A percentile compares a stretch with the other conserved stretches of the same genome.
phyloP scores from a whole-genome alignment of 2,329 filamentous ascomycete genomes.

The Nemania sp. region DNA sequence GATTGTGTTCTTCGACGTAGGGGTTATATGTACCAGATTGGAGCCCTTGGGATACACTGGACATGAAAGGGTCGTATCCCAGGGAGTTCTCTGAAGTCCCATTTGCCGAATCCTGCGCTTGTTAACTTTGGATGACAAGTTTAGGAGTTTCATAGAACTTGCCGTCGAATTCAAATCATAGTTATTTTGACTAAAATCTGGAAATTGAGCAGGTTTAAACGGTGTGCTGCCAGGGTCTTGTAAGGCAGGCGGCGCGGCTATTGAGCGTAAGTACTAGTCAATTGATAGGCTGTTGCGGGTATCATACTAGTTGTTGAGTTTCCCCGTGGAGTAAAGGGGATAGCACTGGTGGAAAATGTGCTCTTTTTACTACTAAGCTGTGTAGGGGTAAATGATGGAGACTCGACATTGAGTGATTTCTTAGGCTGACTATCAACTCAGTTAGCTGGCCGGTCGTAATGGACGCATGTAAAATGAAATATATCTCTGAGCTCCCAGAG shows the following conservation, averaged over 20 bases:
- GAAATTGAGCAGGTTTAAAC: constrained; percentile 61
- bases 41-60: constrained; percentile 55
- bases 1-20: constrained; percentile 72
- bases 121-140: constrained; percentile 23
- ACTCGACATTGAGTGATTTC: constrained; percentile 91
- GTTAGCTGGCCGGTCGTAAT: constrained; percentile 34
- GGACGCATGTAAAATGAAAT: neutral
- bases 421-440: constrained; percentile 52
- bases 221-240: constrained; percentile 48
- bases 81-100: constrained; percentile 38
- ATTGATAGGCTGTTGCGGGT: neutral
- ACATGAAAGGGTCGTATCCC: constrained; percentile 67
- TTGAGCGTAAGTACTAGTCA: constrained; percentile 12
- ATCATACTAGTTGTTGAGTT: constrained; percentile 36
- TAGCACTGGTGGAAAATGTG: constrained; percentile 85
- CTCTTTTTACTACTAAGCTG: constrained; percentile 64
- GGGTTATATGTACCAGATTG: constrained; percentile 66
- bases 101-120: constrained; percentile 32
- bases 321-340: constrained; percentile 78
- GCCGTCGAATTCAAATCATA: constrained; percentile 58
- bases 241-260: constrained; percentile 44
- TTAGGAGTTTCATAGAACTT: constrained; percentile 29
- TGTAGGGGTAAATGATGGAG: constrained; percentile 87
- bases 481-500: neutral
- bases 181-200: constrained; percentile 60